These are phyloP conservation scores for Papiliotrema nemorosa DNA, from an alignment of 1,284 basidiomycete genomes.

Conservation along the genomic window DNA sequence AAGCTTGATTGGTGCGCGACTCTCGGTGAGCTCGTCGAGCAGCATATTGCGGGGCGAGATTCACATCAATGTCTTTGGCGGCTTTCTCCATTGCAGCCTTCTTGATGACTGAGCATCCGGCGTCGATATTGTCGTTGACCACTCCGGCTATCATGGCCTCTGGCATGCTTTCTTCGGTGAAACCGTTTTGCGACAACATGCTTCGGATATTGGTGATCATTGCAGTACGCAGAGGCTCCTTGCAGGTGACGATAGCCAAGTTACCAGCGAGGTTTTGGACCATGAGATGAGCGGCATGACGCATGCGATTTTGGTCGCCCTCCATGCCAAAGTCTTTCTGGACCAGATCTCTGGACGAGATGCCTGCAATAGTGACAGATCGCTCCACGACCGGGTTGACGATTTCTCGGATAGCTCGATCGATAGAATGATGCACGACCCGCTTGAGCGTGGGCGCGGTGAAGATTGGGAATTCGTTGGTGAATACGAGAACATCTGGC, in stretches of 20 bases:
- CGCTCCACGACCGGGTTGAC: conserved; percentile 96
- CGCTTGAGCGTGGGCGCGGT: conserved; percentile 80
- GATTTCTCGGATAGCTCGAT: conserved; percentile 95
- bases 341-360: conserved; percentile 93
- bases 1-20: conserved; percentile 57
- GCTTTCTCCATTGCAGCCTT: conserved; percentile 98
- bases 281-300: conserved; percentile 92
- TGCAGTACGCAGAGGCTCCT: conserved; percentile 92
- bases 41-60: conserved; percentile 77
- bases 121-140: conserved; percentile 89
- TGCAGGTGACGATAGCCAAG: conserved; percentile 95
- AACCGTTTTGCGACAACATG: conserved; percentile 76
- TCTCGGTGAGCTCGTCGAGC: conserved; percentile 83
- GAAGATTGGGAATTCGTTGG: conserved; percentile 58
- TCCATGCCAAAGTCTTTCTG: conserved; percentile 97
- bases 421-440: conserved; percentile 85
- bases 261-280: conserved; percentile 95
- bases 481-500: conserved; percentile 73
- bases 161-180: conserved; percentile 63
- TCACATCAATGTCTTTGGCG: conserved; percentile 90
- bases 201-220: conserved; percentile 85
- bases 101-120: conserved; percentile 92
- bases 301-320: conserved; percentile 82
- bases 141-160: conserved; percentile 66
- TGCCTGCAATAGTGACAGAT: conserved; percentile 98